Conservation (phyloP, 441 rosid species). For the Manihot esculenta region DNA sequence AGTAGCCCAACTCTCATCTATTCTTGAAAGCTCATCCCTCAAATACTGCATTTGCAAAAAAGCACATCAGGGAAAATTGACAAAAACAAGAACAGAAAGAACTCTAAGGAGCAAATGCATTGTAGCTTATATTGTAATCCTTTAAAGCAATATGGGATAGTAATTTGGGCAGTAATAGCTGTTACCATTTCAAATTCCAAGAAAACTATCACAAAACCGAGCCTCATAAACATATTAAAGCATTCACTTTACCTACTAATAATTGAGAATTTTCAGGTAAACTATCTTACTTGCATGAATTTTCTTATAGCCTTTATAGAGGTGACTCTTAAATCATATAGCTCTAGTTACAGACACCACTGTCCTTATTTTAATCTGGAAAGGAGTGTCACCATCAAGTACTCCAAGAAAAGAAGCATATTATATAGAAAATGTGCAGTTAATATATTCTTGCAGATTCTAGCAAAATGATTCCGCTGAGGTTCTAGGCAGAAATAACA, state of each 20-base stretch:
- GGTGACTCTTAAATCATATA: background rate
- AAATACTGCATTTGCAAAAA: constrained; percentile 59
- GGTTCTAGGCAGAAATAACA: background rate
- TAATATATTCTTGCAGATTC: background rate
- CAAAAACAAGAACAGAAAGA: background rate
- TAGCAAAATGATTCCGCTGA: background rate
- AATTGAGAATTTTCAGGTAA: background rate
- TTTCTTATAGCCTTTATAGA: background rate
- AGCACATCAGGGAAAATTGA: constrained; percentile 27
- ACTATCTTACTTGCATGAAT: background rate
- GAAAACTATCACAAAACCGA: background rate
- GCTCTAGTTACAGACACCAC: background rate
- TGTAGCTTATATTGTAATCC: too few relatives aligned
- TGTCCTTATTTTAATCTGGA: background rate
- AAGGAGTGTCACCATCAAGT: background rate
- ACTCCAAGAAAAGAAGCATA: background rate
- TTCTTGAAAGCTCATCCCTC: constrained; percentile 72
- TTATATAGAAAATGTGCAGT: background rate
- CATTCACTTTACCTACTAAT: background rate
- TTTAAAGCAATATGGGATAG: background rate
- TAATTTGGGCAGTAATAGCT: background rate
- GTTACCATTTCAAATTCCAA: background rate
- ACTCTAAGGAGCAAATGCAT: background rate
- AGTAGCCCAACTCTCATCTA: constrained; percentile 87
- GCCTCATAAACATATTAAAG: background rate